A percentile compares a stretch with the other conserved stretches of the same genome.
Conservation (phyloP, 177 flowering plant species). For the Vitis hybrid region DNA sequence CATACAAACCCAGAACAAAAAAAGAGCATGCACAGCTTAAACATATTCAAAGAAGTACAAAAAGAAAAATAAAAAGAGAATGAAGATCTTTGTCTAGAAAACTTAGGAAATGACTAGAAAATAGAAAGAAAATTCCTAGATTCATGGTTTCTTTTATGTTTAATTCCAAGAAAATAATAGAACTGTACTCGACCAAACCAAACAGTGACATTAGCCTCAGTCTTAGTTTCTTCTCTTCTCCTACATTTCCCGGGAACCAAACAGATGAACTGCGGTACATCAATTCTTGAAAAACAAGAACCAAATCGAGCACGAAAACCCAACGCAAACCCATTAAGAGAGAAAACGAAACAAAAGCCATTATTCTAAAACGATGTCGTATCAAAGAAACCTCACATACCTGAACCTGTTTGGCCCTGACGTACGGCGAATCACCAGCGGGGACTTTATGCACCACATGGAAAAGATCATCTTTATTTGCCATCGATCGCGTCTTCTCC, state of each 20-base stretch:
- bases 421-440: slow-evolving; percentile 81
- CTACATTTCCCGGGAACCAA: neutral
- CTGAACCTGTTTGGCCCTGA: slow-evolving; percentile 83
- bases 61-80: too few relatives aligned
- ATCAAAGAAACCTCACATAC: slow-evolving; percentile 25
- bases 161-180: too few relatives aligned
- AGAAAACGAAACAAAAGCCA: neutral
- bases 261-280: neutral
- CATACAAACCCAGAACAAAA: neutral
- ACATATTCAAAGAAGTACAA: neutral
- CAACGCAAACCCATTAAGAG: neutral
- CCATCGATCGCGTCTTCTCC: slow-evolving; percentile 33
- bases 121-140: too few relatives aligned
- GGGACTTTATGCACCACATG: slow-evolving; percentile 74
- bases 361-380: neutral
- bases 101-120: too few relatives aligned
- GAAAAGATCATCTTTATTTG: slow-evolving; percentile 33
- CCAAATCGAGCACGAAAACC: neutral
- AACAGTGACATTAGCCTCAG: too few relatives aligned
- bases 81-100: too few relatives aligned
- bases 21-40: too few relatives aligned
- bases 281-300: slow-evolving; percentile 1
- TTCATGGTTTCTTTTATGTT: too few relatives aligned
- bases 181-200: too few relatives aligned
- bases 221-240: too few relatives aligned